These are phyloP conservation scores for Tetrapisispora pingtungensis DNA, from an alignment of 805 yeast species.

Conservation along the genomic window DNA sequence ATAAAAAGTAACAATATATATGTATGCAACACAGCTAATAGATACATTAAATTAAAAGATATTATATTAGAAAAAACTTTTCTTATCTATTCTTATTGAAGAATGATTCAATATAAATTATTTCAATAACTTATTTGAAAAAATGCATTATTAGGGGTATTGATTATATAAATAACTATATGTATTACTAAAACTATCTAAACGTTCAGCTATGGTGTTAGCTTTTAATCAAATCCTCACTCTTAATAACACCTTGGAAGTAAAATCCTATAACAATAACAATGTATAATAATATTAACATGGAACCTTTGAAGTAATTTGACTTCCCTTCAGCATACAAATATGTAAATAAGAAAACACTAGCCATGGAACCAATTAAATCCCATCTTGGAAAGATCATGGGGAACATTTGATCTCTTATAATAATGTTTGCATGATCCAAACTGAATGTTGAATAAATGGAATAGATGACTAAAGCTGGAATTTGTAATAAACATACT, in stretches of 20 bases:
- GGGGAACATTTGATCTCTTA: conserved; percentile 49
- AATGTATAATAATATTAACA: conserved; percentile 66
- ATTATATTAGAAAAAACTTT: no score
- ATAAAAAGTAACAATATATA: neutral
- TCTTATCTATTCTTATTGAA: no score
- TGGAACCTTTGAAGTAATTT: conserved; percentile 91
- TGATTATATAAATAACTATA: neutral
- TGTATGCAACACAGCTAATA: neutral
- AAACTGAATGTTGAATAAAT: conserved; percentile 37
- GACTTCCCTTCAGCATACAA: conserved; percentile 95
- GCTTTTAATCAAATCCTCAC: neutral
- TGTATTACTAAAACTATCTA: no score
- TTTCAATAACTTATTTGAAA: no score
- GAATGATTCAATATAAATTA: no score
- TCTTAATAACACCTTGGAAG: conserved; percentile 34
- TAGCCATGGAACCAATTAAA: conserved; percentile 68
- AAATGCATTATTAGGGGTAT: neutral
- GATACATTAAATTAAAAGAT: neutral
- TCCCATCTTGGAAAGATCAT: conserved; percentile 95
- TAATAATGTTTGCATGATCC: conserved; percentile 19
- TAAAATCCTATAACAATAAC: conserved; percentile 76
- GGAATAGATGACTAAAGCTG: conserved; percentile 75
- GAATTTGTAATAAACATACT: conserved; percentile 88
- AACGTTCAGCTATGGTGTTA: no score
- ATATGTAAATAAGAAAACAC: conserved; percentile 84